Evolutionary conservation across 345 rosid genomes (phyloP).

Genomic region (Cochlearia excelsa): DNA sequence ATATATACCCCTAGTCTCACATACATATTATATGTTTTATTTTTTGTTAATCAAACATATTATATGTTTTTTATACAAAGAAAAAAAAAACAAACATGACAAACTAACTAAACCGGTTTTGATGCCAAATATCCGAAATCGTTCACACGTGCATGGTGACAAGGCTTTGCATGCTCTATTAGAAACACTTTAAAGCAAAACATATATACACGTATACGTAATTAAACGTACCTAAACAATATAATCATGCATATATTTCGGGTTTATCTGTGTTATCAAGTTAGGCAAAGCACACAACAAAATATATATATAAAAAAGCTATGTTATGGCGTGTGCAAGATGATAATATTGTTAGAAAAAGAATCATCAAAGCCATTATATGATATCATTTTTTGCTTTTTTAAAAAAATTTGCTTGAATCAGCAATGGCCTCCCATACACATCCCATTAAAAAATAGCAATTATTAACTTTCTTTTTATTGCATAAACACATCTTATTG

Average conservation of each 20-base stretch:
- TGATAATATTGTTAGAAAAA: conserved; percentile 17
- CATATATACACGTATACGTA: conserved; percentile 11
- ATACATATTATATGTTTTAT: too few species aligned
- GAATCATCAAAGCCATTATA: conserved; percentile 10
- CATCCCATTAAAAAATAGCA: conserved; percentile 19
- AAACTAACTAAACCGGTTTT: too few species aligned
- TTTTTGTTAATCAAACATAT: too few species aligned
- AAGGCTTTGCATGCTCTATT: neutral
- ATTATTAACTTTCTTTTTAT: conserved; percentile 8
- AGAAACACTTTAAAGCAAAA: neutral
- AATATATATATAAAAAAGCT: too few species aligned
- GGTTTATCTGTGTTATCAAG: conserved; percentile 1
- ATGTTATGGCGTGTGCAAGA: conserved; percentile 10
- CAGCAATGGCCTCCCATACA: conserved; percentile 4
- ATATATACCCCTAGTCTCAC: too few species aligned
- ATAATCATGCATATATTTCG: neutral
- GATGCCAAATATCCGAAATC: too few species aligned
- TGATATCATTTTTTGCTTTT: conserved; percentile 21
- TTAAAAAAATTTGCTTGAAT: neutral
- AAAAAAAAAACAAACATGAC: too few species aligned
- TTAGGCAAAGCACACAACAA: conserved; percentile 5
- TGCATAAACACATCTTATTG: conserved; percentile 4
- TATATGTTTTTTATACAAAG: too few species aligned
- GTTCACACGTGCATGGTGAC: neutral
- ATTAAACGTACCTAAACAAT: too few species aligned